Base-by-base conservation (phyloP, 1,284 basidiomycete genomes). In the Cryptococcus maquisensis region DNA sequence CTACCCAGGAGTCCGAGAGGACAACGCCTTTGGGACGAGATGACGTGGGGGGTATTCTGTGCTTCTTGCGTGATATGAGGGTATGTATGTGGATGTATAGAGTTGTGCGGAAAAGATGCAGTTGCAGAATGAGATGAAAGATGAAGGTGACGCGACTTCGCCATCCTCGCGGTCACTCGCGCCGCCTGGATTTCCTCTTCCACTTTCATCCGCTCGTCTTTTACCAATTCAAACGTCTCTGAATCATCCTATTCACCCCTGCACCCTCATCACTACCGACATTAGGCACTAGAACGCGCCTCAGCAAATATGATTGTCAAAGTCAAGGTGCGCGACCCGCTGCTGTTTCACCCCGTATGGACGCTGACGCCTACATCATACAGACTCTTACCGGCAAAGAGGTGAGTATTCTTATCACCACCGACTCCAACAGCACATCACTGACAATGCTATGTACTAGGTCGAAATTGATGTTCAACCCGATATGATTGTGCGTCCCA, bases 391-490 rank as follows among this genome's bases (percentile, higher is more conserved):
- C 69, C 52, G 70, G 68, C 32, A 73, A 71, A 57, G 73, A 74
- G 64, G 71, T 73, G 39, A 57, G 56, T 49, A 35, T 1, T 16
- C 39, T 2, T 40, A 16, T 21, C 39, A 8, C 16, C n/a, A 40
- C 7, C n/a, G 39, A 16, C 39, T 16, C n/a, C n/a, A 16, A 16
- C 4, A 16, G 8, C 18, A 28, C 24, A 16, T 48, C n/a, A 16
- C 10, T 16, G 5, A 26, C 39, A 1, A 21, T 40, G 9, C 5
- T 15, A 7, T 24, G 12, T 44, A 2, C 42, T 21, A 44, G 73
- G 71, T 75, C 49, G 94, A 98, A 78, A 85, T 98, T 60, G 93
- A 97, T 79, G 92, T 98, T 72, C 92, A 97, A 76, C 81, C 83
- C 16, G 87, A 90, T 59, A 90, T 93, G 79, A 90, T 88, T 81